Conservation (phyloP, 176 grass and related monocot species). For the Cenchrus fungigraminus region DNA sequence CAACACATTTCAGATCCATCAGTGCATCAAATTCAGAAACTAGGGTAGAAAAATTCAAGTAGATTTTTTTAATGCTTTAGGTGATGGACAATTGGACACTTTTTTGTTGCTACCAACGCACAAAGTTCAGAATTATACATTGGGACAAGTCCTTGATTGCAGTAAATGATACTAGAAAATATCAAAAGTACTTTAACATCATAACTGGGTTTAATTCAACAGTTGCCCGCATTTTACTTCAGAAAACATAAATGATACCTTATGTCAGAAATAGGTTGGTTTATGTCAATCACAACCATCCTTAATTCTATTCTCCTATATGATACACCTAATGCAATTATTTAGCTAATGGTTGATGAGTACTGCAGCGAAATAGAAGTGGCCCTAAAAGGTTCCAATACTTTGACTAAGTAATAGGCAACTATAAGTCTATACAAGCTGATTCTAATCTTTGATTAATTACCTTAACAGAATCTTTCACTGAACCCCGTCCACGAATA, state of each 20-base stretch:
- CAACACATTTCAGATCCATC: slow-evolving; percentile 1
- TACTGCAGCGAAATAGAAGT: neutral
- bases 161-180: slow-evolving; percentile 10
- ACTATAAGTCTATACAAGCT: slow-evolving; percentile 12
- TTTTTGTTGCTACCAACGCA: neutral
- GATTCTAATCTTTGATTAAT: slow-evolving; percentile 43
- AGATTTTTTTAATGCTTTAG: slow-evolving; percentile 21
- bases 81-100: neutral
- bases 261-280: neutral
- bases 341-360: slow-evolving; percentile 18
- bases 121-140: slow-evolving; percentile 11
- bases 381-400: slow-evolving; percentile 5
- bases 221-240: neutral
- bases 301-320: slow-evolving; percentile 11
- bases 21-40: slow-evolving; percentile 15
- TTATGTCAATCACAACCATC: neutral
- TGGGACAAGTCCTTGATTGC: neutral
- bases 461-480: slow-evolving; percentile 97
- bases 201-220: neutral
- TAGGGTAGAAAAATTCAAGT: slow-evolving; percentile 7
- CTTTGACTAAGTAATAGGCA: slow-evolving; percentile 23
- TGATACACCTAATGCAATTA: neutral
- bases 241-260: neutral
- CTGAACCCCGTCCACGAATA: slow-evolving; percentile 91
- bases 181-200: slow-evolving; percentile 5